Percentiles rank a stretch among this genome's conserved stretches.
Conservation (phyloP, 1,284 basidiomycete species). For the Mrakiaceae sp. region DNA sequence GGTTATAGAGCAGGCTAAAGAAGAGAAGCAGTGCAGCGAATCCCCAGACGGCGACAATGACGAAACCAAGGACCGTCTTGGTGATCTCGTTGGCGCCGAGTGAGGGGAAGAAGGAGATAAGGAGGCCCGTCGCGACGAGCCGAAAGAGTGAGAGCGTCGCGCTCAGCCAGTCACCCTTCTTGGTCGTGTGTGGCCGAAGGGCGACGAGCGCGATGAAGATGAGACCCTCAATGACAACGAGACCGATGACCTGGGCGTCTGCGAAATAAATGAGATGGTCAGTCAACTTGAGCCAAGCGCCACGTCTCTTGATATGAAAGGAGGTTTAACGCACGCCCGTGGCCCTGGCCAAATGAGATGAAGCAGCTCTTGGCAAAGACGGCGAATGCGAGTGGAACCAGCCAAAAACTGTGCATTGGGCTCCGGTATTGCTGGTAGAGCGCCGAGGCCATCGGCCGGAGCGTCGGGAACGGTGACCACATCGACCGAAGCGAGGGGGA, state of each 20-base stretch:
- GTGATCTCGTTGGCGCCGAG: slow-evolving; percentile 29
- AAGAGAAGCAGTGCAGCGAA: slow-evolving; percentile 43
- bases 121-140: slow-evolving; percentile 30
- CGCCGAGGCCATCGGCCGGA: slow-evolving; percentile 31
- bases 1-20: slow-evolving; percentile 74
- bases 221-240: slow-evolving; percentile 56
- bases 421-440: slow-evolving; percentile 37
- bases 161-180: slow-evolving; percentile 33
- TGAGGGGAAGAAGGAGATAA: slow-evolving; percentile 33
- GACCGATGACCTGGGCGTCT: slow-evolving; percentile 51
- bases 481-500: slow-evolving; percentile 20
- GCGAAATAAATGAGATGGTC: too few species aligned
- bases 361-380: slow-evolving; percentile 50
- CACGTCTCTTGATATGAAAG: too few species aligned
- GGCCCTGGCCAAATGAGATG: slow-evolving; percentile 54
- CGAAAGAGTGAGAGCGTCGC: slow-evolving; percentile 29
- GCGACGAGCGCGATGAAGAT: slow-evolving; percentile 47
- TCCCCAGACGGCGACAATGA: slow-evolving; percentile 33
- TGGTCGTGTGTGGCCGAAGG: slow-evolving; percentile 38
- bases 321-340: slow-evolving; percentile 40
- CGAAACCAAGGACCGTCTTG: slow-evolving; percentile 33
- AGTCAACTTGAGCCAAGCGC: too few species aligned
- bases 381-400: slow-evolving; percentile 32
- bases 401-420: slow-evolving; percentile 38
- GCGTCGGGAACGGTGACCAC: slow-evolving; percentile 31